phyloP scores from a whole-genome alignment of 805 yeast species.

The Kazachstania psychrophila region DNA sequence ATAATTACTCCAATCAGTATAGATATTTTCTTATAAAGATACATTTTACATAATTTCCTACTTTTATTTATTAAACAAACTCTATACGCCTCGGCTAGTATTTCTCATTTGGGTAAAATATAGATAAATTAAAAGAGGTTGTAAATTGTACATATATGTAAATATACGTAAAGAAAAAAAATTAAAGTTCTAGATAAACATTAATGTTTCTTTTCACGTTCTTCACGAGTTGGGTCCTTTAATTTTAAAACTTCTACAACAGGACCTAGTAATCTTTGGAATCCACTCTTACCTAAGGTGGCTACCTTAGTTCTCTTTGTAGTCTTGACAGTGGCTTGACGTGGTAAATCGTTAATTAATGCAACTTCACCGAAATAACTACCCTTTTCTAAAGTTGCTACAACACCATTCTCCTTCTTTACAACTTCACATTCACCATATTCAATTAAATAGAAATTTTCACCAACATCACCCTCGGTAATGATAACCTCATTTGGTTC shows the following conservation, averaged over 20 bases:
- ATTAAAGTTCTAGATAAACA: background rate
- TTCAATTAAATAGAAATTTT: slow-evolving; percentile 64
- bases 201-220: slow-evolving; percentile 3
- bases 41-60: too few relatives aligned
- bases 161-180: background rate
- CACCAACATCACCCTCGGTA: slow-evolving; percentile 79
- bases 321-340: slow-evolving; percentile 89
- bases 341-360: slow-evolving; percentile 77
- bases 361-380: slow-evolving; percentile 97
- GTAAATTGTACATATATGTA: too few relatives aligned
- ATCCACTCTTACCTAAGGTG: slow-evolving; percentile 85
- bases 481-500: slow-evolving; percentile 67
- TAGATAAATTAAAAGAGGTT: too few relatives aligned
- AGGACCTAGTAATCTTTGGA: slow-evolving; percentile 89
- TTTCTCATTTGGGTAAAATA: too few relatives aligned
- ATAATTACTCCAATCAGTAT: too few relatives aligned
- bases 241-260: slow-evolving; percentile 80
- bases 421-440: slow-evolving; percentile 74
- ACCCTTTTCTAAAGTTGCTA: slow-evolving; percentile 59
- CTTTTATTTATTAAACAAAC: too few relatives aligned
- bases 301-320: slow-evolving; percentile 71
- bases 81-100: too few relatives aligned
- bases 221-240: slow-evolving; percentile 63
- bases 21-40: too few relatives aligned
- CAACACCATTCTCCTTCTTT: slow-evolving; percentile 49